A percentile compares a stretch with the other conserved stretches of the same genome.
Conservation (phyloP, 495 filamentous ascomycete species). For the Pyrenopolyporus hunteri region DNA sequence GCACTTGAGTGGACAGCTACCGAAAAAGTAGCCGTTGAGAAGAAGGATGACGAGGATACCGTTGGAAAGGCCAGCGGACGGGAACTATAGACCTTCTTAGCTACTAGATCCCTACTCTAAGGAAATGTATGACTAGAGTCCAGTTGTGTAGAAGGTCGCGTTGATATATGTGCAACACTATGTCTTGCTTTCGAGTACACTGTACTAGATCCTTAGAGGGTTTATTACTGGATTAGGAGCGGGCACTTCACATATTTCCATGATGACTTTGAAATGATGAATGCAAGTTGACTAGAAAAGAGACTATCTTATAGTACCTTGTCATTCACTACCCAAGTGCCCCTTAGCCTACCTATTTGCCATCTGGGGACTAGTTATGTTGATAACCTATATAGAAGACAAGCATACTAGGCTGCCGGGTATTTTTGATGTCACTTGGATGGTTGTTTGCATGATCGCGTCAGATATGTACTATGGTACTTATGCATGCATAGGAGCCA, state of each 20-base stretch:
- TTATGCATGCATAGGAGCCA: slow-evolving; percentile 3
- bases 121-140: slow-evolving; percentile 6
- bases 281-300: no score
- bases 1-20: slow-evolving; percentile 77
- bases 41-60: slow-evolving; percentile 27
- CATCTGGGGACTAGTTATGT: not conserved
- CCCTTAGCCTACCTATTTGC: not conserved
- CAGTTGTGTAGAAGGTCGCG: not conserved
- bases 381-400: not conserved
- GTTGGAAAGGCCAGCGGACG: slow-evolving; percentile 44
- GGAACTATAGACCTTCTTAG: slow-evolving; percentile 34
- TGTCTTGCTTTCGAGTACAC: slow-evolving; percentile 9
- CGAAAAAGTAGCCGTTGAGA: slow-evolving; percentile 52
- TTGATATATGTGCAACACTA: not conserved
- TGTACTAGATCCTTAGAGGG: no score
- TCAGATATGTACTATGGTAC: not conserved
- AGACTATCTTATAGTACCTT: no score
- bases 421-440: no score
- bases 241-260: no score
- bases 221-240: no score
- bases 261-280: no score
- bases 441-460: no score
- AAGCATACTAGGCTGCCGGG: not conserved
- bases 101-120: not conserved
- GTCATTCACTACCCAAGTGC: no score